A percentile compares a stretch with the other conserved stretches of the same genome.
phyloP scores from a whole-genome alignment of 129 eudicot genomes.

The Arctium minus region DNA sequence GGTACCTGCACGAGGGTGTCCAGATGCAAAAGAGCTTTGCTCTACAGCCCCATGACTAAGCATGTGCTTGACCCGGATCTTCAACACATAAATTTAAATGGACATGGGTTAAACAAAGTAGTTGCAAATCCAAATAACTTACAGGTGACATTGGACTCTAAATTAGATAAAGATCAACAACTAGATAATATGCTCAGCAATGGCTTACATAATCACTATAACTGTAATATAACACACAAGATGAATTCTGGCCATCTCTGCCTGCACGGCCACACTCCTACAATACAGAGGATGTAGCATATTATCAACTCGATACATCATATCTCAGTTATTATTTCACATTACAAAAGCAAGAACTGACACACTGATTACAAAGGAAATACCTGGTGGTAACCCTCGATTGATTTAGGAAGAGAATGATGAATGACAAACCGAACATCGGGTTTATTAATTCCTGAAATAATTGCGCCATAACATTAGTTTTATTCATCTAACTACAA shows the following conservation, averaged over 20 bases:
- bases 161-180: background rate
- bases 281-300: background rate
- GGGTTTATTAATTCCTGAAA: constrained; percentile 93
- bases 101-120: background rate
- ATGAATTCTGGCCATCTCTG: constrained; percentile 85
- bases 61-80: constrained; percentile 98
- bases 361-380: background rate
- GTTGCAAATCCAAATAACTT: background rate
- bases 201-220: constrained; percentile 93
- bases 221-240: constrained; percentile 86
- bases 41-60: constrained; percentile 76
- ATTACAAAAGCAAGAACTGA: constrained; percentile 5
- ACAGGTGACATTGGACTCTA: constrained; percentile 6
- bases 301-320: constrained; percentile 3
- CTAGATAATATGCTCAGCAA: constrained; percentile 8
- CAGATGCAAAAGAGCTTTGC: constrained; percentile 64
- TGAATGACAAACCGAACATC: constrained; percentile 99
- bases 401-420: constrained; percentile 96
- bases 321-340: constrained; percentile 9
- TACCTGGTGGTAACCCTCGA: constrained; percentile 99
- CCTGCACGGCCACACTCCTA: constrained; percentile 99
- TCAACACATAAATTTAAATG: constrained; percentile 10
- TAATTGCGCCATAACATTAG: constrained; percentile 15
- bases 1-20: constrained; percentile 41
- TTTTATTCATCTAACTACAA: constrained; percentile 22